Evolutionary conservation across 441 rosid genomes (phyloP).

Genomic region (Euphorbia corollata): DNA sequence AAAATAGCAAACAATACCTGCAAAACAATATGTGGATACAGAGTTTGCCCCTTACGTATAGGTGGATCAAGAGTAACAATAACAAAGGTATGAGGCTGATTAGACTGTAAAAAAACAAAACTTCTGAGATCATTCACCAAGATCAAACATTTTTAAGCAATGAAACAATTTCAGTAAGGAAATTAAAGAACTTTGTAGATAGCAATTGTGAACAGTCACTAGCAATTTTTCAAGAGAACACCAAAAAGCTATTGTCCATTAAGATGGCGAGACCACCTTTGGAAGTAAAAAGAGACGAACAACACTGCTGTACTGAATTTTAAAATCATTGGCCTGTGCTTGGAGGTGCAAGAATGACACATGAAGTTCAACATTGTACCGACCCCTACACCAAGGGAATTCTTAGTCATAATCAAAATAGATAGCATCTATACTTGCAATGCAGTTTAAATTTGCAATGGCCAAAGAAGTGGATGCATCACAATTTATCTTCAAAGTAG

Average conservation of each 20-base stretch:
- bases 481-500: background rate
- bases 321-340: conserved; percentile 97
- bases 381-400: conserved; percentile 55
- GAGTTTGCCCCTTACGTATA: conserved; percentile 89
- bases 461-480: conserved; percentile 4
- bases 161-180: background rate
- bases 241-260: background rate
- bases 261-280: conserved; percentile 39
- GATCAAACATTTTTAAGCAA: background rate
- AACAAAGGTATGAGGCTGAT: conserved; percentile 92
- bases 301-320: conserved; percentile 95
- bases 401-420: background rate
- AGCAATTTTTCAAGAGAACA: background rate
- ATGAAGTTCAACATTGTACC: conserved; percentile 94
- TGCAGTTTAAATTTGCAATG: background rate
- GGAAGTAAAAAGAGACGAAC: conserved; percentile 93
- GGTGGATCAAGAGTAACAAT: conserved; percentile 91
- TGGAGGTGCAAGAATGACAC: conserved; percentile 76
- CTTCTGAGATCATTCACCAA: conserved; percentile 6
- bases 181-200: background rate
- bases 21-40: conserved; percentile 90
- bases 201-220: background rate
- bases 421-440: background rate
- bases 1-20: conserved; percentile 46
- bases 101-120: conserved; percentile 46